phyloP scores from a whole-genome alignment of 148 eudicot species.

The Rhododendron ovatum region DNA sequence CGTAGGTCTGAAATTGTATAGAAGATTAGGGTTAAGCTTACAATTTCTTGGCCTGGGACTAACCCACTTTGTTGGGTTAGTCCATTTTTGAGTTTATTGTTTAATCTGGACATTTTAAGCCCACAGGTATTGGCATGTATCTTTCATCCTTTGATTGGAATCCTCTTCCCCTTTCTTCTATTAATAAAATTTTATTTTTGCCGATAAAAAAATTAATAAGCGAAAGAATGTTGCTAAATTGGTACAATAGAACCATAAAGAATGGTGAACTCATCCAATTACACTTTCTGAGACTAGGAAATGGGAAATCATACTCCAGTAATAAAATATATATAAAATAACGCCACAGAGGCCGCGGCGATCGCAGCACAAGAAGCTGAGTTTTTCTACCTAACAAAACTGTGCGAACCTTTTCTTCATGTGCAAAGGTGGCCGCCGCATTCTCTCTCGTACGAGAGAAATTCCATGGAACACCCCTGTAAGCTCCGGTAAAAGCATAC shows the following conservation, averaged over 20 bases:
- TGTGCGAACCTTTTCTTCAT: background rate
- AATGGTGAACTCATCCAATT: background rate
- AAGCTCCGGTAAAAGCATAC: background rate
- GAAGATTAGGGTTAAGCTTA: too few relatives aligned
- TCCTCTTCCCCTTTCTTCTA: too few relatives aligned
- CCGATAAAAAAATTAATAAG: background rate
- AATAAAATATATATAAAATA: background rate
- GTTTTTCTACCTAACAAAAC: slow-evolving; percentile 9
- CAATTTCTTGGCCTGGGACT: too few relatives aligned
- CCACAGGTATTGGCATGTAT: too few relatives aligned
- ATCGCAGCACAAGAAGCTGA: slow-evolving; percentile 1
- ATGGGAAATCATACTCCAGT: too few relatives aligned
- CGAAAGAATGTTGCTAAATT: background rate
- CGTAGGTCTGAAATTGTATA: too few relatives aligned
- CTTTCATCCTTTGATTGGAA: too few relatives aligned
- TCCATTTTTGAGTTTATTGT: too few relatives aligned
- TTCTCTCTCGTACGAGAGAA: background rate
- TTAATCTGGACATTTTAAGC: too few relatives aligned
- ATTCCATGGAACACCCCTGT: background rate
- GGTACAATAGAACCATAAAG: background rate
- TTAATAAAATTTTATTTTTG: too few relatives aligned
- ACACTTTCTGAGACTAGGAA: background rate
- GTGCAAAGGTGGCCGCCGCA: background rate
- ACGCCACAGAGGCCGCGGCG: background rate
- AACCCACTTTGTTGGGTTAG: too few relatives aligned